Base-by-base conservation (phyloP, 2,329 filamentous ascomycete species). In the Meredithiella fracta region DNA sequence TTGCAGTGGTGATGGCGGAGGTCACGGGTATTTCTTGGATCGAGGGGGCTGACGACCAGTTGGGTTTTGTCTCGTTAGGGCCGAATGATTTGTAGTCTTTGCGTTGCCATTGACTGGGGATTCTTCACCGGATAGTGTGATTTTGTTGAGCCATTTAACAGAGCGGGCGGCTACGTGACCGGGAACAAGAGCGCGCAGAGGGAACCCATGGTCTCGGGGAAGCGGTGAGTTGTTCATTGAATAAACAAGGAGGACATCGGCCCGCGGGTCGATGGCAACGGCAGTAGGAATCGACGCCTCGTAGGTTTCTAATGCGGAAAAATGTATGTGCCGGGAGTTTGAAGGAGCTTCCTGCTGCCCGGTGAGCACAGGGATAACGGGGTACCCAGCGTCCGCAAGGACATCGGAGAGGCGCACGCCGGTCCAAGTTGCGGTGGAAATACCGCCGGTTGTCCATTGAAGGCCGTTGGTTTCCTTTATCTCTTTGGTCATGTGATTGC, bases 11-110 rank as follows among this genome's bases (percentile, higher is more conserved):
- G 55, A 85, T 81, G 52, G 82, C 82, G 58, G 78, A 82, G 29
- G 81, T 82, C 17, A 86, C 74, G 1, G 82, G 79, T 70, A 83
- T 77, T 62, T 84, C 80, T 60, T 85, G 82, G 29, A 85, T 85
- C 1, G 78, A 72, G 9, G 74, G 75, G 6, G 81, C 80, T 23
- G 70, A 69, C 52, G 79, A 76, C 80, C 80, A 84, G 65, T 83
- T 74, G 4, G 78, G 74, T 22, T 73, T 72, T 8, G 38, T 53
- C 64, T 80, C 73, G 62, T 82, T 82, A 2, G 81, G 80, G 0
- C 80, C 79, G 58, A 85, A 83, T 62, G 76, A 78, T 64, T 85
- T 85, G 67, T 85, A 85, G 64, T 85, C 82, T 17, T 76, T 72
- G 22, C 77, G 72, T 63, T 85, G 80, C 80, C 80, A 83, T 63